phyloP scores from a whole-genome alignment of 164 flowering plant species.

The Stephania yunnanensis region DNA sequence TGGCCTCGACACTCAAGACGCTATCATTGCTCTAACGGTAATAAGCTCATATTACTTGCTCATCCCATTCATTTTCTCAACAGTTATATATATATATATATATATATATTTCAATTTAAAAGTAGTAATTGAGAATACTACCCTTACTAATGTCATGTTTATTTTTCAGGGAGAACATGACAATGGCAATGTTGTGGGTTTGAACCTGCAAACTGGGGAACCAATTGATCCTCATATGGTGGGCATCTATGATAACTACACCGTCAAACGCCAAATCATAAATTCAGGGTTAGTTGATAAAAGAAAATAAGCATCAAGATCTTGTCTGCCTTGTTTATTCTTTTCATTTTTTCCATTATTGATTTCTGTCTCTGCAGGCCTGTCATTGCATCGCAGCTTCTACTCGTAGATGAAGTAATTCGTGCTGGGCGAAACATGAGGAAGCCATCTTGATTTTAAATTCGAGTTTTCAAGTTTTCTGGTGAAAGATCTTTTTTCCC shows the following conservation, averaged over 20 bases:
- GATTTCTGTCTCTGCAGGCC: constrained; percentile 52
- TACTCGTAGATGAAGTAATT: constrained; percentile 95
- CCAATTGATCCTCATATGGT: constrained; percentile 94
- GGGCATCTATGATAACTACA: constrained; percentile 95
- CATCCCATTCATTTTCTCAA: not conserved
- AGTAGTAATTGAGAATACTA: not conserved
- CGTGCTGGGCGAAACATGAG: constrained; percentile 99
- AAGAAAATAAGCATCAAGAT: not conserved
- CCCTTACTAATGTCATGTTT: not conserved
- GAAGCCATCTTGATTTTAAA: constrained; percentile 61
- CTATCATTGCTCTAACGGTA: constrained; percentile 80
- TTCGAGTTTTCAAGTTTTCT: not conserved
- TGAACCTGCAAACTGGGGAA: constrained; percentile 83
- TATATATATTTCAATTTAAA: not conserved
- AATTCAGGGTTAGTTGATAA: constrained; percentile 72
- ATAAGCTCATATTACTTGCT: constrained; percentile 1
- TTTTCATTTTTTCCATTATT: not conserved
- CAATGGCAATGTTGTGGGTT: constrained; percentile 79
- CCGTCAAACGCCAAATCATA: constrained; percentile 91
- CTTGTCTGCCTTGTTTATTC: not conserved
- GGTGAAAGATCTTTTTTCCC: not conserved
- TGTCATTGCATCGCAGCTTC: constrained; percentile 88
- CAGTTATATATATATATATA: not conserved
- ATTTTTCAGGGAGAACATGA: constrained; percentile 82
- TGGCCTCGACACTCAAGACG: constrained; percentile 98